These are phyloP conservation scores for Crucibulum laeve DNA, from an alignment of 768 basidiomycete species.

Conservation along the genomic window DNA sequence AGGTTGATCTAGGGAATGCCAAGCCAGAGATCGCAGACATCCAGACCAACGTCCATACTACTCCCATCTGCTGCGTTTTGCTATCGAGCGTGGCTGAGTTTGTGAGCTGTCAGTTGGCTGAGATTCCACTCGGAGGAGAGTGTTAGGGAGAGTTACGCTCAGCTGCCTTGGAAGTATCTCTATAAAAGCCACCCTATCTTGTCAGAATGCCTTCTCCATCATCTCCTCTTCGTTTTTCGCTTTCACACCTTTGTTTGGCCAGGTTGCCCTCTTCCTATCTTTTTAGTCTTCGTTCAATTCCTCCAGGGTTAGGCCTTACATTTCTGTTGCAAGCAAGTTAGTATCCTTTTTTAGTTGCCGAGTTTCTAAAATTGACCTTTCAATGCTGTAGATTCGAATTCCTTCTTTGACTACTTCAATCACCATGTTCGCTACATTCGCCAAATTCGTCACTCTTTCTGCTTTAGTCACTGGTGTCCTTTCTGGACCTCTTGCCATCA, in stretches of 20 bases:
- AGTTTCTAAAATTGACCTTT: neutral
- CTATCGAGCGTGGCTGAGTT: no score
- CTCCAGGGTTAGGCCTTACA: neutral
- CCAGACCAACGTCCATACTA: no score
- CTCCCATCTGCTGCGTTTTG: no score
- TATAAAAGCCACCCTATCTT: no score
- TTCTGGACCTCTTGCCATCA: neutral
- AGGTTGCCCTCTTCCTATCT: constrained; percentile 34
- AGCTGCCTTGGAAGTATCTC: no score
- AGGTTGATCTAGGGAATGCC: no score
- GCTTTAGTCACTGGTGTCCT: neutral
- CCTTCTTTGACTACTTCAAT: neutral
- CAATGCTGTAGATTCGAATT: neutral
- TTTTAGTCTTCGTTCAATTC: constrained; percentile 17
- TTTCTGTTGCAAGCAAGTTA: neutral
- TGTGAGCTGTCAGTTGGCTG: no score
- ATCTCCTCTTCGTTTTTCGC: constrained; percentile 13
- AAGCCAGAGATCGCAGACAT: no score
- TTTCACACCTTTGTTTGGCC: constrained; percentile 27
- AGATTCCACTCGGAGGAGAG: no score
- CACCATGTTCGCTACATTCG: neutral
- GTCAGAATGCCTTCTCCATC: no score
- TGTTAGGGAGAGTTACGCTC: no score
- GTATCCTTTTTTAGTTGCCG: neutral
- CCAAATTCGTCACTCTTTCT: neutral